Evolutionary conservation across 73 alveolate species (phyloP).

Genomic region (Stentor coeruleus): DNA sequence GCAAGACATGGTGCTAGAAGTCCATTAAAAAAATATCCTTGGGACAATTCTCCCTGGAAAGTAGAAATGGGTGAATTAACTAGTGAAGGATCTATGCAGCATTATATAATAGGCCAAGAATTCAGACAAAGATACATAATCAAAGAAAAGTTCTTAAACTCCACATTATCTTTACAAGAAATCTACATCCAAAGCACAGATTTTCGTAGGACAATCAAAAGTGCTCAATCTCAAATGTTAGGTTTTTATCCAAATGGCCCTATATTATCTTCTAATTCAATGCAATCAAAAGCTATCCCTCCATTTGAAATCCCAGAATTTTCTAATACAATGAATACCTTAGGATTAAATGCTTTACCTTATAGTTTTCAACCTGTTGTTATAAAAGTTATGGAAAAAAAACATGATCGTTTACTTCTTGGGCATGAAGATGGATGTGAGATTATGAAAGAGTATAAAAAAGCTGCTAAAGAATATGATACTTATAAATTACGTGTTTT

Average conservation of each 20-base stretch:
- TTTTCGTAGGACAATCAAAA: slow-evolving; percentile 55
- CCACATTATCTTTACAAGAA: slow-evolving; percentile 57
- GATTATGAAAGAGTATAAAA: background rate
- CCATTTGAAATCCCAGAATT: background rate
- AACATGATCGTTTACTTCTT: background rate
- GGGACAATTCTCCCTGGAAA: background rate
- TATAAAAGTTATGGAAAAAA: background rate
- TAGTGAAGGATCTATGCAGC: slow-evolving; percentile 64
- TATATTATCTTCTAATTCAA: background rate
- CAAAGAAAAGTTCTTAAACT: slow-evolving; percentile 40
- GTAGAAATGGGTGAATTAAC: slow-evolving; percentile 51
- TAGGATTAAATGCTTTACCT: background rate
- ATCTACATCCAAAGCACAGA: slow-evolving; percentile 65
- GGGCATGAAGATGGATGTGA: background rate
- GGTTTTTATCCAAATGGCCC: slow-evolving; percentile 78
- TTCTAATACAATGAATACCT: background rate
- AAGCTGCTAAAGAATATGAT: background rate
- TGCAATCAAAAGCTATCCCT: background rate
- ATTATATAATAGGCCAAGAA: slow-evolving; percentile 59
- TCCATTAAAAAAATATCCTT: background rate
- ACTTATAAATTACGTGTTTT: background rate
- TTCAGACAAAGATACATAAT: slow-evolving; percentile 59
- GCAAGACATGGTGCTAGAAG: slow-evolving; percentile 1
- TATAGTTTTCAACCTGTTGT: background rate
- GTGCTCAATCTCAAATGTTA: slow-evolving; percentile 61